A percentile compares a stretch with the other conserved stretches of the same genome.
phyloP scores from a whole-genome alignment of 108 stramenopile genomes.

The Fistulifera solaris region DNA sequence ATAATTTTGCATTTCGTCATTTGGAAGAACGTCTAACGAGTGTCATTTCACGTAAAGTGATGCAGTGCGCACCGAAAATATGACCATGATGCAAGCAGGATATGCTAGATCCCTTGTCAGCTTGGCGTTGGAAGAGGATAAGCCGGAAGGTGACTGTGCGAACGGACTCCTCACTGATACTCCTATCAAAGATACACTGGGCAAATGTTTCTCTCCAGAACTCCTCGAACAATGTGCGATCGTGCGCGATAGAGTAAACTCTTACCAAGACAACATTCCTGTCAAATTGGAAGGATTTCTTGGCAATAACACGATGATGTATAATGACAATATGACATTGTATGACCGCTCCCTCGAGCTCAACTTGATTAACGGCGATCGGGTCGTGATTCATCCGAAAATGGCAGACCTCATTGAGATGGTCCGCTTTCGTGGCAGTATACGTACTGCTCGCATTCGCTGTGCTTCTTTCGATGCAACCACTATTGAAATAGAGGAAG shows the following conservation, averaged over 20 bases:
- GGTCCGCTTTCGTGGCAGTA: not conserved
- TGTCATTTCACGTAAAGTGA: no score
- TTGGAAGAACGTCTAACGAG: no score
- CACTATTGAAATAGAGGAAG: not conserved
- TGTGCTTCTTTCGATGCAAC: conserved; percentile 6
- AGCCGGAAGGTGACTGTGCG: conserved; percentile 7
- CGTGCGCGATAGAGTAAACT: not conserved
- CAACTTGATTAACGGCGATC: not conserved
- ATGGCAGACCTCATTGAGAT: conserved; percentile 1
- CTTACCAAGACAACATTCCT: conserved; percentile 1
- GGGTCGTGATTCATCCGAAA: not conserved
- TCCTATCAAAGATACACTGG: not conserved
- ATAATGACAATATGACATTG: not conserved
- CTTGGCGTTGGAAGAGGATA: conserved; percentile 7
- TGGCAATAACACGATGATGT: not conserved
- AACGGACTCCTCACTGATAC: conserved; percentile 1
- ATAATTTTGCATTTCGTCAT: no score
- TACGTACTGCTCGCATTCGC: conserved; percentile 2
- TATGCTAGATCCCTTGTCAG: conserved; percentile 1
- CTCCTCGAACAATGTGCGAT: conserved; percentile 2
- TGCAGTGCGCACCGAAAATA: not conserved
- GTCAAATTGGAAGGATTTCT: conserved; percentile 2
- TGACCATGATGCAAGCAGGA: conserved; percentile 1
- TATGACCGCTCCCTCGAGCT: conserved; percentile 2
- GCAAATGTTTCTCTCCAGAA: conserved; percentile 5